These are phyloP conservation scores for Scedosporium boydii DNA, from an alignment of 2,329 filamentous ascomycete genomes.

Conservation along the genomic window DNA sequence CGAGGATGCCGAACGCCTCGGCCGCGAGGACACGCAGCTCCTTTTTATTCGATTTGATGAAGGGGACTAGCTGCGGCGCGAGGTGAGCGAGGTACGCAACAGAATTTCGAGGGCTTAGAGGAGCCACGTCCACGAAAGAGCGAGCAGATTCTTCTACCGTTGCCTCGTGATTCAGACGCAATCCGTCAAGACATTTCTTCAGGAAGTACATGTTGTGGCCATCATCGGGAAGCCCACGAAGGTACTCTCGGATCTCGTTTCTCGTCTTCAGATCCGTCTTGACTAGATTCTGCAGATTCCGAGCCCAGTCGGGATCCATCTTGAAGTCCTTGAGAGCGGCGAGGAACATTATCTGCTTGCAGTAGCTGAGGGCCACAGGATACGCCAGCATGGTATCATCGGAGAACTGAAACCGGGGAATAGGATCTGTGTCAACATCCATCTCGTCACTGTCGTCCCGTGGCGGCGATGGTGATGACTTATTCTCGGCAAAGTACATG, in stretches of 20 bases:
- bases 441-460: slow-evolving; percentile 24
- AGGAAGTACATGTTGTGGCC: slow-evolving; percentile 32
- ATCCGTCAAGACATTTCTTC: slow-evolving; percentile 47
- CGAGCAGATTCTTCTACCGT: slow-evolving; percentile 38
- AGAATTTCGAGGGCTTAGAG: slow-evolving; percentile 38
- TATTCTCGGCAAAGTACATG: slow-evolving; percentile 33
- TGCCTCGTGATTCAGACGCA: slow-evolving; percentile 32
- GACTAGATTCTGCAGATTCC: slow-evolving; percentile 63
- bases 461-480: slow-evolving; percentile 5
- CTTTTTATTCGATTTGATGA: slow-evolving; percentile 63
- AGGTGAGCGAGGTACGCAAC: slow-evolving; percentile 39
- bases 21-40: slow-evolving; percentile 58
- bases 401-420: slow-evolving; percentile 29
- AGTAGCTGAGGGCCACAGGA: slow-evolving; percentile 60
- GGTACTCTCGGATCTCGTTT: slow-evolving; percentile 44
- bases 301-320: slow-evolving; percentile 75
- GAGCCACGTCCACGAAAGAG: slow-evolving; percentile 44
- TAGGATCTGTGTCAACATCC: slow-evolving; percentile 9
- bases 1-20: slow-evolving; percentile 66
- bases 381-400: slow-evolving; percentile 46
- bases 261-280: slow-evolving; percentile 60
- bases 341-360: slow-evolving; percentile 43
- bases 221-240: slow-evolving; percentile 27
- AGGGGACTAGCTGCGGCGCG: slow-evolving; percentile 42
- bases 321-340: slow-evolving; percentile 37